These are phyloP conservation scores for Sclerotinia glacialis DNA, from an alignment of 2,329 filamentous ascomycete species.

Conservation along the genomic window DNA sequence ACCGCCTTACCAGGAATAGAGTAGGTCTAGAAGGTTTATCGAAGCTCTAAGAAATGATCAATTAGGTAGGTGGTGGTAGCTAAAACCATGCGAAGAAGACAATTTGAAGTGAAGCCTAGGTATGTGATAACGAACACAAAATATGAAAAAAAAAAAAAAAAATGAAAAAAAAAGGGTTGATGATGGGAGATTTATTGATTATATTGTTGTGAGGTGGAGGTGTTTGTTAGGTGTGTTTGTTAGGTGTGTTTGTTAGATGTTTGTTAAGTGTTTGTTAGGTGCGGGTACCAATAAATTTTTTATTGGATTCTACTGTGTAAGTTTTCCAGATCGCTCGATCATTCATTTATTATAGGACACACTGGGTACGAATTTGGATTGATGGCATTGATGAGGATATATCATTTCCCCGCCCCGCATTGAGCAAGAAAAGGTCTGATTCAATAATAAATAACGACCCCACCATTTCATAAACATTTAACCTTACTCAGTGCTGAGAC, in stretches of 20 bases:
- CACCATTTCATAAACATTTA: neutral
- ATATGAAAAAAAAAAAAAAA: neutral
- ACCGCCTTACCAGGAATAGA: neutral
- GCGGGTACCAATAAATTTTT: neutral
- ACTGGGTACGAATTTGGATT: too few species aligned
- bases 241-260: too few species aligned
- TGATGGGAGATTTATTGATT: neutral
- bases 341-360: neutral
- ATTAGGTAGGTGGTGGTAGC: too few species aligned
- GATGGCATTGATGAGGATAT: constrained; percentile 24
- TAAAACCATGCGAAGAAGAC: too few species aligned
- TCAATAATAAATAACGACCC: neutral
- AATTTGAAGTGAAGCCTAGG: neutral
- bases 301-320: neutral
- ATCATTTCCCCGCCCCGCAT: constrained; percentile 18
- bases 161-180: neutral
- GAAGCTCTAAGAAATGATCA: neutral
- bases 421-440: neutral
- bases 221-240: neutral
- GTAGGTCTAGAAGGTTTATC: constrained; percentile 1
- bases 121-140: neutral
- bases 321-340: constrained; percentile 10
- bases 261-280: neutral
- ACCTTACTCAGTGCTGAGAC: neutral
- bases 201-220: neutral